Base-by-base conservation (phyloP, 306 rosid species). In the Quercus engelmannii region DNA sequence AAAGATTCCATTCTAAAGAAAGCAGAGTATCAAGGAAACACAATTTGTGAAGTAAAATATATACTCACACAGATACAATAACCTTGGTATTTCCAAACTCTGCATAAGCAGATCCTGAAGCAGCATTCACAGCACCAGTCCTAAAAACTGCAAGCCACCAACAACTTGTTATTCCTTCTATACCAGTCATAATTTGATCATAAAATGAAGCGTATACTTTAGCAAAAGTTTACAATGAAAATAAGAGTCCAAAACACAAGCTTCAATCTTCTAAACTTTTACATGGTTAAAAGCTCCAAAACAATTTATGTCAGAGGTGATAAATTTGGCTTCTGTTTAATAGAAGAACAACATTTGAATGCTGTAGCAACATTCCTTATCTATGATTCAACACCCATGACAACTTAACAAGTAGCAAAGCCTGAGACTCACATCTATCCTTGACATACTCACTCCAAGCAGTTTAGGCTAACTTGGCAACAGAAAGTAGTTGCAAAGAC, bases 31-130 rank as follows among this genome's bases (percentile, higher is more conserved):
- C 58, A 25, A 30, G 68, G 69, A 6, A 33, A 76, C 78, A 49
- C 5, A 52, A 64, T 25, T 41, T 13, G 17, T 35, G 23, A 74
- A 75, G 69, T 20, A 77, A 78, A 69, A 73, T 19, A 69, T 49
- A 59, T 76, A 91, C 98, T 93, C 89, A 95, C 99, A 95, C 98
- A 65, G 99, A 95, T 31, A 93, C 98, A 74, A 95, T 89, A 92
- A 93, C 98, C 85, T 93, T 95, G 76, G 98, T 95, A 76, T 91
- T 90, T 74, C 98, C 99, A 74, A 95, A 85, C 85, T 95, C 98
- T 5, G 98, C 98, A 80, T 95, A 95, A 14, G 99, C 99, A 71
- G 99, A 95, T 84, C 98, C 99, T 5, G 98, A 84, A 43, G 99
- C 99, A 69, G 98, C 88, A 87, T 90, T 93, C 78, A 95, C 97